Conservation (phyloP, 192 early-diverging fungal species). For the Podila verticillata region DNA sequence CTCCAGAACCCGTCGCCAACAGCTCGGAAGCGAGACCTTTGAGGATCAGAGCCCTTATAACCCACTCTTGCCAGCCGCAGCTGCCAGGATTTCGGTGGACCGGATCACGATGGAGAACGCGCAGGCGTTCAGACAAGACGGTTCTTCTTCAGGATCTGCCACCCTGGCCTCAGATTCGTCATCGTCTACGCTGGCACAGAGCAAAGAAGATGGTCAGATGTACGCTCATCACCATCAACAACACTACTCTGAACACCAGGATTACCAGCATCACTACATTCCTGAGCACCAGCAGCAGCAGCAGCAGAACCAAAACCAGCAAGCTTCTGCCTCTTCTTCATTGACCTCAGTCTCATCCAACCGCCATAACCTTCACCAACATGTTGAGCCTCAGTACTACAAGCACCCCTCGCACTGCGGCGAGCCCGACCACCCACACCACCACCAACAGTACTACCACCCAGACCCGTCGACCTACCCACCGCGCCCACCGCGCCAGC, state of each 20-base stretch:
- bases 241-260: slow-evolving; percentile 5
- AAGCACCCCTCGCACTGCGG: background rate
- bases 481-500: slow-evolving; percentile 34
- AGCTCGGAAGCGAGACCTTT: background rate
- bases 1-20: background rate
- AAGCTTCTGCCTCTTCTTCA: background rate
- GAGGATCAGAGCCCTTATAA: background rate
- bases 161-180: slow-evolving; percentile 11
- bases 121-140: background rate
- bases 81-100: slow-evolving; percentile 34
- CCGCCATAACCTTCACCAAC: background rate
- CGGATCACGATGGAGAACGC: slow-evolving; percentile 17
- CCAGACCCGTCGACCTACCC: slow-evolving; percentile 23
- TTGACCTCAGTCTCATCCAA: background rate
- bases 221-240: slow-evolving; percentile 7
- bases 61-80: slow-evolving; percentile 25
- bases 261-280: background rate
- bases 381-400: background rate
- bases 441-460: slow-evolving; percentile 27
- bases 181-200: slow-evolving; percentile 1
- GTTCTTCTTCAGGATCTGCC: background rate
- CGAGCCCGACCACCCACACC: slow-evolving; percentile 8
- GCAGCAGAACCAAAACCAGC: background rate
- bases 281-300: slow-evolving; percentile 2
- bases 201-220: background rate